Conservation (phyloP, 2,329 filamentous ascomycete species). For the Fusarium kyushuense region DNA sequence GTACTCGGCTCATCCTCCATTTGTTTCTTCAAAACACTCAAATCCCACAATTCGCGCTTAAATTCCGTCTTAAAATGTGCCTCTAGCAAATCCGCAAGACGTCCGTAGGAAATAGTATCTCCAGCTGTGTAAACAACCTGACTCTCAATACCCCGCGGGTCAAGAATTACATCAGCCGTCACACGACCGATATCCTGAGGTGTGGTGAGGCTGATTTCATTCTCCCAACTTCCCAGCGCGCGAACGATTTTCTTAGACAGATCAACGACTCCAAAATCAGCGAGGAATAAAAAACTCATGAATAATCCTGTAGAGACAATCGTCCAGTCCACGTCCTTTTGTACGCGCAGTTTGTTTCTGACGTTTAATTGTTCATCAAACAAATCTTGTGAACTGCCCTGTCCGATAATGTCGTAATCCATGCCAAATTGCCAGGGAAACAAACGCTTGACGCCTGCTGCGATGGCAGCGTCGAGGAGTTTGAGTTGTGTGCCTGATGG, state of each 20-base stretch:
- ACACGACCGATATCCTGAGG: slow-evolving; percentile 72
- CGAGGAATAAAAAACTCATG: slow-evolving; percentile 75
- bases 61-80: slow-evolving; percentile 56
- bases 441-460: slow-evolving; percentile 63
- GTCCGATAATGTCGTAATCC: slow-evolving; percentile 75
- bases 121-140: slow-evolving; percentile 70
- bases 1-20: slow-evolving; percentile 61
- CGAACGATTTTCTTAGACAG: slow-evolving; percentile 56
- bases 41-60: slow-evolving; percentile 62
- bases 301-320: slow-evolving; percentile 78
- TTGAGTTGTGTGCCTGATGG: slow-evolving; percentile 68
- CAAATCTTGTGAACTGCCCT: slow-evolving; percentile 69
- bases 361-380: slow-evolving; percentile 77
- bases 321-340: slow-evolving; percentile 66
- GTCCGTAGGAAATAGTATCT: slow-evolving; percentile 69
- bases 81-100: slow-evolving; percentile 66
- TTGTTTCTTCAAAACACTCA: slow-evolving; percentile 59
- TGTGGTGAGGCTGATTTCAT: slow-evolving; percentile 71
- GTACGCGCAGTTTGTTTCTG: slow-evolving; percentile 62
- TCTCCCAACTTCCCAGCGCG: slow-evolving; percentile 72
- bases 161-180: slow-evolving; percentile 67
- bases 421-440: slow-evolving; percentile 82
- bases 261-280: slow-evolving; percentile 72
- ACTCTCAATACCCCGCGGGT: slow-evolving; percentile 51
- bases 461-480: slow-evolving; percentile 66